A percentile compares a stretch with the other conserved stretches of the same genome.
Evolutionary conservation across 129 eudicot species (phyloP).

Genomic region (Artemisia argyi): DNA sequence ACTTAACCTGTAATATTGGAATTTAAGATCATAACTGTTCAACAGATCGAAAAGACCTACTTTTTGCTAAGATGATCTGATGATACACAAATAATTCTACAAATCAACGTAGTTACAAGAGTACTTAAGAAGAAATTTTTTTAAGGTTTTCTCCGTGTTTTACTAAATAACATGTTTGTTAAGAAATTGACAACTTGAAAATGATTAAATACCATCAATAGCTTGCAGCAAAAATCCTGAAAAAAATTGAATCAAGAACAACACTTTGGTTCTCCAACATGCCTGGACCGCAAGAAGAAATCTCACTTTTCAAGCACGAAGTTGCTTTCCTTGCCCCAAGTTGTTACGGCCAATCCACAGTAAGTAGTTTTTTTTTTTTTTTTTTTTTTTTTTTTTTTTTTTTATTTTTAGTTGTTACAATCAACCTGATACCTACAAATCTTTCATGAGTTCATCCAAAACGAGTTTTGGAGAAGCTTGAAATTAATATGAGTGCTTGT

Average conservation of each 20-base stretch:
- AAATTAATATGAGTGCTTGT: background rate
- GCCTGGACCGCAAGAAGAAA: constrained; percentile 38
- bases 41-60: no score
- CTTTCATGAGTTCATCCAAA: no score
- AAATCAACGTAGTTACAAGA: background rate
- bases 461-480: background rate
- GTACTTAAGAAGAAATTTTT: no score
- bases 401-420: background rate
- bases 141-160: no score
- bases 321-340: constrained; percentile 31
- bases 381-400: no score
- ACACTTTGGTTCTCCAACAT: constrained; percentile 38
- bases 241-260: constrained; percentile 25
- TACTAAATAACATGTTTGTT: background rate
- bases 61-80: no score
- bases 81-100: background rate
- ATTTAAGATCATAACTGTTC: no score
- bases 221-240: constrained; percentile 28
- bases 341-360: constrained; percentile 36
- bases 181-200: background rate
- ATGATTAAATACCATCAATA: background rate
- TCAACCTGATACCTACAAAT: background rate
- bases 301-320: constrained; percentile 26
- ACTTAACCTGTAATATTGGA: no score
- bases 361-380: background rate